Evolutionary conservation across 768 basidiomycete genomes (phyloP).

Genomic region (Hericium erinaceus): DNA sequence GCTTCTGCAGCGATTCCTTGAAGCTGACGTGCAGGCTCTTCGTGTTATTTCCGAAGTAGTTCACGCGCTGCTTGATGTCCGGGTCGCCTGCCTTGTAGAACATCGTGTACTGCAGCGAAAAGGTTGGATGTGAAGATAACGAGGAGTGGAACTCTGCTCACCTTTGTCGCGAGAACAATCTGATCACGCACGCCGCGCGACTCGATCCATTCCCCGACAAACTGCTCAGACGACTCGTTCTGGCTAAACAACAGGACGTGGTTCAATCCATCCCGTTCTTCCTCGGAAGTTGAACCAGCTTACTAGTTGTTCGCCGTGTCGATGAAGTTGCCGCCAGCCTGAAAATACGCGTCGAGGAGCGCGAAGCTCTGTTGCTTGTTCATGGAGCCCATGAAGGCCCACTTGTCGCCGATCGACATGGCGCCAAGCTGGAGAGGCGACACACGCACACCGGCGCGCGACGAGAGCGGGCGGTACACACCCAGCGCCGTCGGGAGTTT

Average conservation of each 20-base stretch:
- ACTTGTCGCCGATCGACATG: slow-evolving; percentile 13
- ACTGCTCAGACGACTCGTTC: slow-evolving; percentile 20
- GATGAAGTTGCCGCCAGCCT: slow-evolving; percentile 14
- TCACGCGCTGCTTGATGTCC: slow-evolving; percentile 17
- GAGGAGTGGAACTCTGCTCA: slow-evolving; percentile 7
- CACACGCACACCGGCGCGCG: slow-evolving; percentile 16
- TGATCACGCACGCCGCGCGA: slow-evolving; percentile 24
- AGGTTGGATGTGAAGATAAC: background rate
- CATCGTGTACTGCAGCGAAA: background rate
- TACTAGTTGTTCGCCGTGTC: background rate
- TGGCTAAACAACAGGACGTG: slow-evolving; percentile 3
- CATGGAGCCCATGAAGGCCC: slow-evolving; percentile 26
- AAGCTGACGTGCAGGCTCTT: slow-evolving; percentile 33
- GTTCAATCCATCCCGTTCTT: background rate
- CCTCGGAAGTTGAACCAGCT: background rate
- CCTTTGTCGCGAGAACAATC: slow-evolving; percentile 22
- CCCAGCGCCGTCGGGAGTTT: slow-evolving; percentile 6
- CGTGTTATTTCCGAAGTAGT: slow-evolving; percentile 32
- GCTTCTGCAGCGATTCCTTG: slow-evolving; percentile 35
- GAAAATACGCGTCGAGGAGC: slow-evolving; percentile 28
- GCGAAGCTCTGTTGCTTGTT: slow-evolving; percentile 25
- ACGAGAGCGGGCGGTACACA: slow-evolving; percentile 11
- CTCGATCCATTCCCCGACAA: slow-evolving; percentile 32
- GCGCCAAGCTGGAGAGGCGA: slow-evolving; percentile 21
- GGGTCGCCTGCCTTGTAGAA: slow-evolving; percentile 16